A percentile compares a stretch with the other conserved stretches of the same genome.
Conservation (phyloP, 2,329 filamentous ascomycete genomes). For the Magnaporthiopsis incrustans region DNA sequence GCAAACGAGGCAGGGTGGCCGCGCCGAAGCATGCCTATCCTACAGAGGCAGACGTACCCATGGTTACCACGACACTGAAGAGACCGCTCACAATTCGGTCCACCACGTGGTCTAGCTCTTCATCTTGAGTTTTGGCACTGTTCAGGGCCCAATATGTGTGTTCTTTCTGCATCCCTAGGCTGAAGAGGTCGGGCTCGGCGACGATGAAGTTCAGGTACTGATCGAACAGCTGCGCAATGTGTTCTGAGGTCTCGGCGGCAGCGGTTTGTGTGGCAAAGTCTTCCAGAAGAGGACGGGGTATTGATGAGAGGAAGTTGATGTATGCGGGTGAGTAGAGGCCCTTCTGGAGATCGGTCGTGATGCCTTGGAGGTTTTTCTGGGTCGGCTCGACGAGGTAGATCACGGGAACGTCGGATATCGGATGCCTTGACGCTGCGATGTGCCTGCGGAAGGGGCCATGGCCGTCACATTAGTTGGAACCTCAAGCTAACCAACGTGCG, state of each 20-base stretch:
- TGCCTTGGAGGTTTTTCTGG: slow-evolving; percentile 66
- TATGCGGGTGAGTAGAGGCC: slow-evolving; percentile 90
- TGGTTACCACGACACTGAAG: slow-evolving; percentile 98
- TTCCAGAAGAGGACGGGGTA: slow-evolving; percentile 83
- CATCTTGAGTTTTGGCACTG: slow-evolving; percentile 82
- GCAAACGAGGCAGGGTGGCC: neutral
- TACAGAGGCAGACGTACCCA: slow-evolving; percentile 57
- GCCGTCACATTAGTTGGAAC: neutral
- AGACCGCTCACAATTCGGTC: slow-evolving; percentile 90
- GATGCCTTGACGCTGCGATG: slow-evolving; percentile 71
- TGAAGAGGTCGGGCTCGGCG: slow-evolving; percentile 91
- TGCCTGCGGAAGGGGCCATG: slow-evolving; percentile 43
- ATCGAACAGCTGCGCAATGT: slow-evolving; percentile 87
- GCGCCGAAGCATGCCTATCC: neutral
- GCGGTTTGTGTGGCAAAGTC: slow-evolving; percentile 90
- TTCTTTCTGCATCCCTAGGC: slow-evolving; percentile 81
- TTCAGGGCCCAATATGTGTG: slow-evolving; percentile 95
- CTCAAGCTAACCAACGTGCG: neutral
- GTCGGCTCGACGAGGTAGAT: slow-evolving; percentile 95
- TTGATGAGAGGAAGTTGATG: slow-evolving; percentile 92
- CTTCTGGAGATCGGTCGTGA: slow-evolving; percentile 78
- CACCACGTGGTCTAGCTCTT: slow-evolving; percentile 77
- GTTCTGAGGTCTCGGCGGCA: slow-evolving; percentile 73
- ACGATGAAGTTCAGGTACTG: slow-evolving; percentile 98
- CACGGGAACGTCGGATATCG: slow-evolving; percentile 92